A percentile compares a stretch with the other conserved stretches of the same genome.
Conservation (phyloP, 768 basidiomycete species). For the Auricularia sp. region DNA sequence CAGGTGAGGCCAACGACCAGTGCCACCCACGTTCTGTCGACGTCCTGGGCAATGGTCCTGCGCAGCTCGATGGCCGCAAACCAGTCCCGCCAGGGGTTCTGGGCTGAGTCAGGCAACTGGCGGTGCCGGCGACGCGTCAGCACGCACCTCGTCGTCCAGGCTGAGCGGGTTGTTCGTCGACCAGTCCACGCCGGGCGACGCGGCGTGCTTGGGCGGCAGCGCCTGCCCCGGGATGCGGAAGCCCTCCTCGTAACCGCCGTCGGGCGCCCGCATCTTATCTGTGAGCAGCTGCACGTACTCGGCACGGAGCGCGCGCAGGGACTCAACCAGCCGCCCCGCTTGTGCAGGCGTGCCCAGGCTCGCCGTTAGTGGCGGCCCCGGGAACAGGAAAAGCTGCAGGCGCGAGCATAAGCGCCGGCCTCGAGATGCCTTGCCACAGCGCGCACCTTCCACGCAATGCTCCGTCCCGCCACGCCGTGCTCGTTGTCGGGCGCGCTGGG, state of each 20-base stretch:
- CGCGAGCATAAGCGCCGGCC: slow-evolving; percentile 13
- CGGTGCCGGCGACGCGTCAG: neutral
- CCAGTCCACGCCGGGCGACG: slow-evolving; percentile 31
- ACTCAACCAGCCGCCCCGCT: slow-evolving; percentile 8
- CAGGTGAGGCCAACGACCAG: neutral
- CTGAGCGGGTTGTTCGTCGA: slow-evolving; percentile 76
- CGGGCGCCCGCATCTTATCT: slow-evolving; percentile 73
- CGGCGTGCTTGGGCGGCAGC: slow-evolving; percentile 21
- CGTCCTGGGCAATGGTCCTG: slow-evolving; percentile 86
- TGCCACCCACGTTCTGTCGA: slow-evolving; percentile 77
- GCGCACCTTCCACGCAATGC: slow-evolving; percentile 75
- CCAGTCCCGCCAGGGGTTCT: slow-evolving; percentile 97
- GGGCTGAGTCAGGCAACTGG: neutral
- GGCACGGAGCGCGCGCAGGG: slow-evolving; percentile 41
- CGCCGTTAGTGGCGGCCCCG: slow-evolving; percentile 45
- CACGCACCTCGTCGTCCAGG: slow-evolving; percentile 58
- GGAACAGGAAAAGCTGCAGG: slow-evolving; percentile 57
- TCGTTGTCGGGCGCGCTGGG: slow-evolving; percentile 1
- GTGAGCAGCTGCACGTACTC: slow-evolving; percentile 49
- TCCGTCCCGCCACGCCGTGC: slow-evolving; percentile 57
- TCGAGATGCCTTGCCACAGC: slow-evolving; percentile 4
- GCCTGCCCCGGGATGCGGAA: slow-evolving; percentile 44
- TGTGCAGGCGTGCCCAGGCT: neutral
- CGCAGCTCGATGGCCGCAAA: slow-evolving; percentile 82
- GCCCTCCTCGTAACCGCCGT: slow-evolving; percentile 72